Evolutionary conservation across 345 rosid species (phyloP).

Genomic region (Pugionium dolabratum): DNA sequence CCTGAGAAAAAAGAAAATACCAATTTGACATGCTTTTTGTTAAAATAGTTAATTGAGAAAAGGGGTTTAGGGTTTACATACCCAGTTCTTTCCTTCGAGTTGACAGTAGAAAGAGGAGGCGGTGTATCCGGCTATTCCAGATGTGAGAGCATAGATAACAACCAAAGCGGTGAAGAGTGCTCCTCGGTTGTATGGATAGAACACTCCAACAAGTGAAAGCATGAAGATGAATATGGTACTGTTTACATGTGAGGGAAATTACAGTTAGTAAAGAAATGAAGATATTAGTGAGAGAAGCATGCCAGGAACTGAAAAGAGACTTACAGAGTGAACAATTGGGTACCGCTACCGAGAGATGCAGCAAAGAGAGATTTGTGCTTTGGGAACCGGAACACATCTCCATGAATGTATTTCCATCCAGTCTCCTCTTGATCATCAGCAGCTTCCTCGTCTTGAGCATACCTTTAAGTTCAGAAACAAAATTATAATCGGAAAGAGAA

Average conservation of each 20-base stretch:
- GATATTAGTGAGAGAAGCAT: neutral
- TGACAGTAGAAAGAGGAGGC: constrained; percentile 86
- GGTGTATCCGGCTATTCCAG: constrained; percentile 85
- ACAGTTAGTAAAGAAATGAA: neutral
- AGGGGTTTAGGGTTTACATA: constrained; percentile 31
- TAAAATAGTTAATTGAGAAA: neutral
- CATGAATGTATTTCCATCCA: constrained; percentile 90
- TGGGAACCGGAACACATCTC: constrained; percentile 85
- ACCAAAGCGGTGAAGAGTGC: constrained; percentile 89
- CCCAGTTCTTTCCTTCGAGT: constrained; percentile 93
- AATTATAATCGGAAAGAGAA: neutral
- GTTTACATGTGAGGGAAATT: constrained; percentile 1
- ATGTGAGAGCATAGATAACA: constrained; percentile 82
- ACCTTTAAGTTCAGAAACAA: constrained; percentile 41
- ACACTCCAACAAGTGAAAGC: constrained; percentile 87
- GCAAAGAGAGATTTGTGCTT: constrained; percentile 69
- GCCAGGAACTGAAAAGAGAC: constrained; percentile 24
- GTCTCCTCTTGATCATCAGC: constrained; percentile 87
- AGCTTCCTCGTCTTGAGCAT: constrained; percentile 87
- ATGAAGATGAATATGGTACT: constrained; percentile 78
- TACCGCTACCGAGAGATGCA: constrained; percentile 77
- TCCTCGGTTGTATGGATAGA: constrained; percentile 92
- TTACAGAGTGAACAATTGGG: constrained; percentile 82
- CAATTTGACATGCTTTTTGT: neutral
- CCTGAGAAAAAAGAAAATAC: constrained; percentile 43